phyloP scores from a whole-genome alignment of 306 rosid genomes.

The Castanea sativa region DNA sequence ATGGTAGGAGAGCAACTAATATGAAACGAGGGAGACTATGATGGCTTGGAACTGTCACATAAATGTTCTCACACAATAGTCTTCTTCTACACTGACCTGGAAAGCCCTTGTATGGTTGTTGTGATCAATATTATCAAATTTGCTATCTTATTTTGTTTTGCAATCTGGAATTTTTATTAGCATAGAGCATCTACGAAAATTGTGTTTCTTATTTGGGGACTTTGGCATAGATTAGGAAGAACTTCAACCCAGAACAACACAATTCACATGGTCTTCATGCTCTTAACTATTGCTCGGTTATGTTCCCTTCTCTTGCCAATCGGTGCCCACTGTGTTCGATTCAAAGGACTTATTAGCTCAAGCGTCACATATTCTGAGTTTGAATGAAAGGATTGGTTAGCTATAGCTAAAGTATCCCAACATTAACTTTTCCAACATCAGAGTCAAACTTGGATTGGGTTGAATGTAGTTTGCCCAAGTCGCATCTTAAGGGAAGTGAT shows the following conservation, averaged over 20 bases:
- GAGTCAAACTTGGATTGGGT: too few species aligned
- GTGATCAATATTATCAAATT: constrained; percentile 35
- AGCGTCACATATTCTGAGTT: too few species aligned
- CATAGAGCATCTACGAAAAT: neutral
- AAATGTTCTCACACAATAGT: constrained; percentile 22
- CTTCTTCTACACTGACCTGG: constrained; percentile 44
- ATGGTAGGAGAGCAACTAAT: constrained; percentile 43
- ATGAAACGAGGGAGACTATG: constrained; percentile 30
- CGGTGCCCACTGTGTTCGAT: too few species aligned
- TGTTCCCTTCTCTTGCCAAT: neutral
- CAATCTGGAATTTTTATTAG: neutral
- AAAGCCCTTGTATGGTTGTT: constrained; percentile 39
- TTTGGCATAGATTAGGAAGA: neutral
- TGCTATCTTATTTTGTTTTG: constrained; percentile 15
- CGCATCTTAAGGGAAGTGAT: too few species aligned
- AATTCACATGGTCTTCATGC: neutral
- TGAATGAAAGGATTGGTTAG: too few species aligned
- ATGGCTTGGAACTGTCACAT: constrained; percentile 26
- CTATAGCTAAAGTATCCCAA: too few species aligned
- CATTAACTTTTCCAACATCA: too few species aligned
- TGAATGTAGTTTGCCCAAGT: too few species aligned
- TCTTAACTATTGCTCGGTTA: neutral
- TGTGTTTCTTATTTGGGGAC: neutral
- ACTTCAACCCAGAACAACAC: neutral
- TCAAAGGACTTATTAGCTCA: too few species aligned